Percentiles rank a stretch among this genome's conserved stretches.
These are phyloP conservation scores for Danielia oregonensis DNA, from an alignment of 805 yeast species.

Conservation along the genomic window DNA sequence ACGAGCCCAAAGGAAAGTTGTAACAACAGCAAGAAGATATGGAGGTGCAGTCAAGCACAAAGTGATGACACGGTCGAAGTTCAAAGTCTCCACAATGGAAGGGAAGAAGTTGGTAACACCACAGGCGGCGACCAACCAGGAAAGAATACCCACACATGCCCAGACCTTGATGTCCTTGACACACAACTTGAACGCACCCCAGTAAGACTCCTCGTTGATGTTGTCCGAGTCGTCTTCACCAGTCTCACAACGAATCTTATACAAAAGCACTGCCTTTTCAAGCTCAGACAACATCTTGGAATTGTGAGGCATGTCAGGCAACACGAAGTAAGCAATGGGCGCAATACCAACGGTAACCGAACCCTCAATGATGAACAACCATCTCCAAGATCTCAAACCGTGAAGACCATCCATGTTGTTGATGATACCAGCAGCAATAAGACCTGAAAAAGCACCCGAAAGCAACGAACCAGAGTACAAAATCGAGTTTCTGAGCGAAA, in stretches of 20 bases:
- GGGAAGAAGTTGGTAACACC: constrained; percentile 64
- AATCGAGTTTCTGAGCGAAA: constrained; percentile 48
- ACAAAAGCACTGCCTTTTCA: constrained; percentile 41
- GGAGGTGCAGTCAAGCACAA: constrained; percentile 60
- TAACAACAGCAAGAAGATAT: constrained; percentile 47
- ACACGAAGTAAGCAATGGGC: constrained; percentile 41
- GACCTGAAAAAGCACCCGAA: constrained; percentile 53
- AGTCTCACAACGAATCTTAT: constrained; percentile 38
- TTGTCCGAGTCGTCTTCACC: constrained; percentile 39
- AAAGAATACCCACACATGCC: constrained; percentile 41
- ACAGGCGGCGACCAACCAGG: constrained; percentile 53
- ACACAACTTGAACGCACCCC: constrained; percentile 34
- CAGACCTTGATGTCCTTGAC: constrained; percentile 43
- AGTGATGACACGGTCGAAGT: constrained; percentile 47
- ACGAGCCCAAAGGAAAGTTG: constrained; percentile 50
- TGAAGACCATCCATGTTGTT: constrained; percentile 27
- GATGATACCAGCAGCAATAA: constrained; percentile 52
- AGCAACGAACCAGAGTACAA: constrained; percentile 48
- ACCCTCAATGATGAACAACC: constrained; percentile 57
- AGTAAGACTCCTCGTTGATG: constrained; percentile 32
- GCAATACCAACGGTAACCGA: constrained; percentile 45
- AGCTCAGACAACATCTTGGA: constrained; percentile 43
- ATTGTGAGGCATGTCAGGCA: constrained; percentile 53
- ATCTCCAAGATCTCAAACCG: constrained; percentile 42
- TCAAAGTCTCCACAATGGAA: constrained; percentile 53